A percentile compares a stretch with the other conserved stretches of the same genome.
phyloP scores from a whole-genome alignment of 1,284 basidiomycete species.

The Pascua guehoae region DNA sequence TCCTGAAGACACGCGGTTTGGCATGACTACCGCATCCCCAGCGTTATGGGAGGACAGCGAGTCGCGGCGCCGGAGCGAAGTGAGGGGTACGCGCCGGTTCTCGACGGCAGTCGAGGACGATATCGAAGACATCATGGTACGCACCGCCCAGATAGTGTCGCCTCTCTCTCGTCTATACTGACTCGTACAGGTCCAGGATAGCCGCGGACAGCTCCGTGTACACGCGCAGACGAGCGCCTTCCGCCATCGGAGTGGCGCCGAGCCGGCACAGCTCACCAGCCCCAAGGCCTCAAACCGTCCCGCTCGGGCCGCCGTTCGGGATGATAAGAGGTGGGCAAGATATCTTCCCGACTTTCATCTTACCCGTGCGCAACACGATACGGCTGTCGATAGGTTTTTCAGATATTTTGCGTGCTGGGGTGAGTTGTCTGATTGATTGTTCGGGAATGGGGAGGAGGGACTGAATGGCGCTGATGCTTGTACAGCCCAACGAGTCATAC shows the following conservation, averaged over 20 bases:
- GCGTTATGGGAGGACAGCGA: too few relatives aligned
- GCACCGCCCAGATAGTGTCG: background rate
- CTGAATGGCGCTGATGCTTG: background rate
- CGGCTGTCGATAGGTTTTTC: conserved; percentile 30
- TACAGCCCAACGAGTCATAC: conserved; percentile 10
- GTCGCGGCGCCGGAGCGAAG: background rate
- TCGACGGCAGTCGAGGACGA: conserved; percentile 7
- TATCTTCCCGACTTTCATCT: conserved; percentile 17
- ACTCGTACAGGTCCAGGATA: conserved; percentile 17
- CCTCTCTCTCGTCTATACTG: background rate
- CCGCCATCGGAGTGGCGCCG: conserved; percentile 1
- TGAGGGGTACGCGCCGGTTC: too few relatives aligned
- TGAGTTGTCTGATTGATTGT: background rate
- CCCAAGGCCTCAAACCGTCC: too few relatives aligned
- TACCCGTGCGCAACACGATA: conserved; percentile 22
- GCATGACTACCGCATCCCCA: too few relatives aligned
- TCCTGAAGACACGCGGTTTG: too few relatives aligned
- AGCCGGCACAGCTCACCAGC: background rate
- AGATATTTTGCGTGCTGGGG: conserved; percentile 31
- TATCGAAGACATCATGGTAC: conserved; percentile 12
- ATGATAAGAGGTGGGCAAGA: too few relatives aligned
- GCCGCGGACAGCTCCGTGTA: conserved; percentile 14
- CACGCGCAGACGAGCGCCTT: conserved; percentile 18
- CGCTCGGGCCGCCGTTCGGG: too few relatives aligned
- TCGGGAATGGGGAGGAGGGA: too few relatives aligned